Percentiles rank a stretch among this genome's conserved stretches.
phyloP scores from a whole-genome alignment of 2,329 filamentous ascomycete species.

The Parastagonospora nodorum region DNA sequence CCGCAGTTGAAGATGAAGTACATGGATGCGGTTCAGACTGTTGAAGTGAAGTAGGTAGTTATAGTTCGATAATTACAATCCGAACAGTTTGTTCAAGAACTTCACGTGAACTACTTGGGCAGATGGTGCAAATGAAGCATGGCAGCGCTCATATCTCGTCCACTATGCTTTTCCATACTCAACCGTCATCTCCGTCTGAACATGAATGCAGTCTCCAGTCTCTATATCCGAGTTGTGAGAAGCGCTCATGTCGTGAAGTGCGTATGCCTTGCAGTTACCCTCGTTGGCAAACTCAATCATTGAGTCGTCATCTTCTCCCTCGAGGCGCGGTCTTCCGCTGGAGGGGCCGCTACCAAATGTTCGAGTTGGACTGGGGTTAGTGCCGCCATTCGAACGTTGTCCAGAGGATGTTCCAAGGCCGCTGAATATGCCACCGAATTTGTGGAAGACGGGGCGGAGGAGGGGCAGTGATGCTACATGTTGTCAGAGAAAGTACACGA shows the following conservation, averaged over 20 bases:
- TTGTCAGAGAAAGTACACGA: neutral
- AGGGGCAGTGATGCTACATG: slow-evolving; percentile 23
- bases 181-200: neutral
- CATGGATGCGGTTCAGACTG: slow-evolving; percentile 21
- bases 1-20: slow-evolving; percentile 22
- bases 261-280: slow-evolving; percentile 4
- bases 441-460: slow-evolving; percentile 24
- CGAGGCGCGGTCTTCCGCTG: neutral
- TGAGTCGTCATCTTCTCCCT: slow-evolving; percentile 11
- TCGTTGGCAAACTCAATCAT: slow-evolving; percentile 17
- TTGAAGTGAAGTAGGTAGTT: slow-evolving; percentile 9
- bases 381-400: slow-evolving; percentile 3
- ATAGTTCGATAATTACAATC: too few relatives aligned
- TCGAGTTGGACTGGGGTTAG: slow-evolving; percentile 7
- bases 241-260: neutral
- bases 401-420: slow-evolving; percentile 2
- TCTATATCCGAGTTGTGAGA: neutral
- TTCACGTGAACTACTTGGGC: too few relatives aligned
- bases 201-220: neutral
- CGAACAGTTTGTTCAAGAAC: too few relatives aligned
- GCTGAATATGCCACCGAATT: slow-evolving; percentile 16
- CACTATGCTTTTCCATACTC: too few relatives aligned
- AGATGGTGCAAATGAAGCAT: too few relatives aligned
- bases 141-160: too few relatives aligned
- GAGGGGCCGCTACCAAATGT: slow-evolving; percentile 16